phyloP scores from a whole-genome alignment of 495 filamentous ascomycete genomes.

The Neurospora hispaniola region DNA sequence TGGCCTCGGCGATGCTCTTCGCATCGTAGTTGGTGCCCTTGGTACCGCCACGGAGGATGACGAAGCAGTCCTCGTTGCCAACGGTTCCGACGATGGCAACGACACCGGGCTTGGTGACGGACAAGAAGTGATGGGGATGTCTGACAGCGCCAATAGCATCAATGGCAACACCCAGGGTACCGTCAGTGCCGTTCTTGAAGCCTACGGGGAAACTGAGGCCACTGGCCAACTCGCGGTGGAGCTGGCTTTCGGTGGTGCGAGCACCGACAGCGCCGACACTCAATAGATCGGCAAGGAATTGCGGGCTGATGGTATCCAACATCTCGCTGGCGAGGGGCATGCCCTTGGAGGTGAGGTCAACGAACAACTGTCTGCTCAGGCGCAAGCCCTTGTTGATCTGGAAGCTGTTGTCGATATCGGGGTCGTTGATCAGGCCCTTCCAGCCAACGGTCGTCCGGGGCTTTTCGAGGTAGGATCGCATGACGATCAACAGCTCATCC shows the following conservation, averaged over 20 bases:
- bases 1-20: constrained; percentile 52
- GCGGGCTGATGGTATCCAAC: constrained; percentile 96
- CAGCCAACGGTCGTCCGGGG: constrained; percentile 96
- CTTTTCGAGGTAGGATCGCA: constrained; percentile 98
- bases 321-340: constrained; percentile 99
- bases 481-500: constrained; percentile 84
- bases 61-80: constrained; percentile 97
- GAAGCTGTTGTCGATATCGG: constrained; percentile 96
- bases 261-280: constrained; percentile 91
- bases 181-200: constrained; percentile 99
- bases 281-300: constrained; percentile 92
- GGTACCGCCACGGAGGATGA: constrained; percentile 90
- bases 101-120: constrained; percentile 93
- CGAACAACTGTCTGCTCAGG: constrained; percentile 80
- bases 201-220: constrained; percentile 94
- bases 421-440: constrained; percentile 99
- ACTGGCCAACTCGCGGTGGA: constrained; percentile 90
- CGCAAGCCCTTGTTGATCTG: constrained; percentile 97
- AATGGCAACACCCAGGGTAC: constrained; percentile 77
- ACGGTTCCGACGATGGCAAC: constrained; percentile 92
- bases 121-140: constrained; percentile 95
- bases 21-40: constrained; percentile 90
- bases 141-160: constrained; percentile 93
- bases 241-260: constrained; percentile 87
- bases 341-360: constrained; percentile 84